phyloP scores from a whole-genome alignment of 371 early-diverging fungal genomes.

The Zychaea mexicana region DNA sequence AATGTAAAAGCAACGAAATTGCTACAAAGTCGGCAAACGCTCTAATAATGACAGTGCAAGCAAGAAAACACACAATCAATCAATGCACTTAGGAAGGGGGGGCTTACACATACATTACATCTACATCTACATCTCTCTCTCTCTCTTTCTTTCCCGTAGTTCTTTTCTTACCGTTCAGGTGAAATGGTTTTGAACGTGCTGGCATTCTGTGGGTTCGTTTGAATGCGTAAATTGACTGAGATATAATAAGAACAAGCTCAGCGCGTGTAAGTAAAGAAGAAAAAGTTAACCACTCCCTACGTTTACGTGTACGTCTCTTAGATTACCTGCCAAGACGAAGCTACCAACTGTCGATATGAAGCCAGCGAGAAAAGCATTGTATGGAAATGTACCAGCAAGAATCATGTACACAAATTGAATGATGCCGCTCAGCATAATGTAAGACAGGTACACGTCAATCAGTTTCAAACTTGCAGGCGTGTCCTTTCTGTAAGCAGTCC shows the following conservation, averaged over 20 bases:
- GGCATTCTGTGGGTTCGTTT: slow-evolving; percentile 26
- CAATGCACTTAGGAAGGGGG: no score
- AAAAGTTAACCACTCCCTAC: background rate
- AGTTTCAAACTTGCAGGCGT: slow-evolving; percentile 83
- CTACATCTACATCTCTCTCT: no score
- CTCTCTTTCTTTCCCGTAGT: no score
- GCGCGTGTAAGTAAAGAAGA: background rate
- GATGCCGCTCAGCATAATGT: slow-evolving; percentile 85
- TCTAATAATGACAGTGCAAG: slow-evolving; percentile 22
- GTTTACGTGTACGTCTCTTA: no score
- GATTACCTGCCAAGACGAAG: slow-evolving; percentile 89
- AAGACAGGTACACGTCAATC: slow-evolving; percentile 90
- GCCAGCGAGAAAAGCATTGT: slow-evolving; percentile 94
- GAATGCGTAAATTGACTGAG: slow-evolving; percentile 39
- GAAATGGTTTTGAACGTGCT: slow-evolving; percentile 20
- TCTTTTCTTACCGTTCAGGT: slow-evolving; percentile 22
- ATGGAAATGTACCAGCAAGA: slow-evolving; percentile 91
- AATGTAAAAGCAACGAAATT: slow-evolving; percentile 49
- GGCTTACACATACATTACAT: no score
- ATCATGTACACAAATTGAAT: slow-evolving; percentile 86
- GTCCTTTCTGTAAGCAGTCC: slow-evolving; percentile 49
- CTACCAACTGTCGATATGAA: slow-evolving; percentile 90
- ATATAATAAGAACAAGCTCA: slow-evolving; percentile 9
- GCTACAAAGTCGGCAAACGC: slow-evolving; percentile 61
- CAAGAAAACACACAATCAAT: no score